phyloP scores from a whole-genome alignment of 2,329 filamentous ascomycete genomes.

The Monosporascus sp. region DNA sequence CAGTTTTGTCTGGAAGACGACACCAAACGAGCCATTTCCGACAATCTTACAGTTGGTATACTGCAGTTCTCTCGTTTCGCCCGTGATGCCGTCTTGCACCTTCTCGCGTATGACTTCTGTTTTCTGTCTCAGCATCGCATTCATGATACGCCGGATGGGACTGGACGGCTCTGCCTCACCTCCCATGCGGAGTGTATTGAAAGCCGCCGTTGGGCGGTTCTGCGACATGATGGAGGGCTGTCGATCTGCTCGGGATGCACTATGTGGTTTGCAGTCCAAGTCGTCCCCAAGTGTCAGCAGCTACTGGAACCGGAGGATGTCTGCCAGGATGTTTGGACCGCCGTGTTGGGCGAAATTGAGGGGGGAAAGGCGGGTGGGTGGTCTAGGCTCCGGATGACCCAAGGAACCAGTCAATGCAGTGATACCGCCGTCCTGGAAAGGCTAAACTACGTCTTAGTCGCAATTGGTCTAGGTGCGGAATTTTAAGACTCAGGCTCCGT shows the following conservation, averaged over 20 bases:
- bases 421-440: not conserved
- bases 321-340: constrained; percentile 17
- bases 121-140: constrained; percentile 13
- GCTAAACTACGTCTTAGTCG: not conserved
- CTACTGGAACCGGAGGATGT: constrained; percentile 13
- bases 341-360: constrained; percentile 23
- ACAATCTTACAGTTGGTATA: constrained; percentile 99
- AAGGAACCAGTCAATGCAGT: not conserved
- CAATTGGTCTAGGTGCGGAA: not conserved
- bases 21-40: constrained; percentile 96
- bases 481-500: not conserved
- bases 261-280: constrained; percentile 14
- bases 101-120: constrained; percentile 97
- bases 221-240: constrained; percentile 26
- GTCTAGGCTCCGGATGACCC: not conserved
- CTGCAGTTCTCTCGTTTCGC: constrained; percentile 92
- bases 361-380: not conserved
- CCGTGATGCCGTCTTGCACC: constrained; percentile 95
- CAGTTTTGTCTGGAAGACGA: constrained; percentile 98
- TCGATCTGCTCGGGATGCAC: constrained; percentile 18
- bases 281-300: constrained; percentile 21
- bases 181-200: constrained; percentile 88
- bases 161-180: constrained; percentile 56
- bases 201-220: constrained; percentile 67
- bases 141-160: constrained; percentile 6